Conservation (phyloP, 1,139 yeast genomes). For the Nakaseomyces kungkrabaensis region DNA sequence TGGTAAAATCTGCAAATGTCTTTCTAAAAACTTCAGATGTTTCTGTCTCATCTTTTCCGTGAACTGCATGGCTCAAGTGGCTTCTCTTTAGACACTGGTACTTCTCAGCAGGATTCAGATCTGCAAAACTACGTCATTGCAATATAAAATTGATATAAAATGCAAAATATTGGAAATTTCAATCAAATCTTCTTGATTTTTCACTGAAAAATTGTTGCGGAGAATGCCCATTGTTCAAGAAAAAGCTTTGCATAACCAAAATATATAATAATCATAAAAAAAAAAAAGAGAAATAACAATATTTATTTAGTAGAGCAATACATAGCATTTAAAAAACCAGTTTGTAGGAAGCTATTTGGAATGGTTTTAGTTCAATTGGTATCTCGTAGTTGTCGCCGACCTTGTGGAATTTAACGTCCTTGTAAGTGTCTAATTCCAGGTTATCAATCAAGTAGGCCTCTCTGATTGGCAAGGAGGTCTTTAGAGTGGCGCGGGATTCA, state of each 20-base stretch:
- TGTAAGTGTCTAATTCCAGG: slow-evolving; percentile 48
- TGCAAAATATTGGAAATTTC: too few relatives aligned
- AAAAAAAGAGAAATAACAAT: too few relatives aligned
- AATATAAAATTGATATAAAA: too few relatives aligned
- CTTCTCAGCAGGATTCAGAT: too few relatives aligned
- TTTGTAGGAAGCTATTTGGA: slow-evolving; percentile 66
- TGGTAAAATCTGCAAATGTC: slow-evolving; percentile 24
- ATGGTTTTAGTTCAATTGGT: slow-evolving; percentile 48
- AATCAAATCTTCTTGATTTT: too few relatives aligned
- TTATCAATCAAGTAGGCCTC: slow-evolving; percentile 54
- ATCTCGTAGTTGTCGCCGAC: slow-evolving; percentile 32
- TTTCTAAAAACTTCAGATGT: slow-evolving; percentile 21
- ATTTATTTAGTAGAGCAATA: too few relatives aligned
- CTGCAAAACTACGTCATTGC: neutral
- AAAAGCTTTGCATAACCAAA: too few relatives aligned
- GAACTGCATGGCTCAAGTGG: neutral
- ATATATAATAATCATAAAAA: too few relatives aligned
- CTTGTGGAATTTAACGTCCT: slow-evolving; percentile 28
- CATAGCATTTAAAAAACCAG: slow-evolving; percentile 30
- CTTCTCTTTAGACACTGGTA: too few relatives aligned
- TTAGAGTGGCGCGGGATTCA: slow-evolving; percentile 42
- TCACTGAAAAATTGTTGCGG: too few relatives aligned
- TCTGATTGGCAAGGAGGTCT: slow-evolving; percentile 35
- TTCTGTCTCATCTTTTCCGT: slow-evolving; percentile 7
- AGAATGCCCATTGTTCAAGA: too few relatives aligned